Base-by-base conservation (phyloP, 2,329 filamentous ascomycete genomes). In the Shiraia bambusicola region DNA sequence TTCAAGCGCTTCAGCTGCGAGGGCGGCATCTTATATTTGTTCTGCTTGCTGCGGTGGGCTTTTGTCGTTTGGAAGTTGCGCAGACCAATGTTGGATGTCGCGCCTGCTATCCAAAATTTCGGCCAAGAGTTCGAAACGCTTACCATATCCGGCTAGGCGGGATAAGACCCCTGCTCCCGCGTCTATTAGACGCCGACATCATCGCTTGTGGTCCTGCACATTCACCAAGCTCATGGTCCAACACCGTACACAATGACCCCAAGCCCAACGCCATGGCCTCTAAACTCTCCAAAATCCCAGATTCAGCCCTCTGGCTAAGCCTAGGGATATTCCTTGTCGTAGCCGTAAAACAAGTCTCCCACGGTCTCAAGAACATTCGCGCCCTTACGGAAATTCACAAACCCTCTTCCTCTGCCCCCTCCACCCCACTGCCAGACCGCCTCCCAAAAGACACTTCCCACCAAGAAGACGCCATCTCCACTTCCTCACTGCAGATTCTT, bases 1-100 rank as follows among this genome's bases (percentile, higher is more conserved):
- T 97, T 98, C 31, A 98, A 80, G 70, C 91, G 87, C 73, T 97
- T 98, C 44, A 98, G 79, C 75, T 98, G 94, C 10, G 94, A 98
- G 50, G 91, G 88, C 56, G 92, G 84, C 93, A 98, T 98, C 6
- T 26, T 50, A 26, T 6, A 14, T 5, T 29, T 11, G 8, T 15
- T 12, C 14, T 32, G 8, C 26, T n/a, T 33, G 33, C 24, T 31
- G 32, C 27, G 30, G 33, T 34, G 33, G 39, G n/a, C 13, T 25
- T n/a, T 32, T 22, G 37, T 27, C 40, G n/a, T n/a, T n/a, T n/a
- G 32, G 25, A 25, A 9, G 27, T 30, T 36, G 38, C 38, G 17
- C 5, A 14, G n/a, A 14, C 14, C 22, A 37, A 25, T 16, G 28
- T 39, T 25, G n/a, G 15, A 19, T 26, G 42, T 45, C 35, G 36